These are phyloP conservation scores for Spencermartinsiella europaea DNA, from an alignment of 805 yeast genomes.

Conservation along the genomic window DNA sequence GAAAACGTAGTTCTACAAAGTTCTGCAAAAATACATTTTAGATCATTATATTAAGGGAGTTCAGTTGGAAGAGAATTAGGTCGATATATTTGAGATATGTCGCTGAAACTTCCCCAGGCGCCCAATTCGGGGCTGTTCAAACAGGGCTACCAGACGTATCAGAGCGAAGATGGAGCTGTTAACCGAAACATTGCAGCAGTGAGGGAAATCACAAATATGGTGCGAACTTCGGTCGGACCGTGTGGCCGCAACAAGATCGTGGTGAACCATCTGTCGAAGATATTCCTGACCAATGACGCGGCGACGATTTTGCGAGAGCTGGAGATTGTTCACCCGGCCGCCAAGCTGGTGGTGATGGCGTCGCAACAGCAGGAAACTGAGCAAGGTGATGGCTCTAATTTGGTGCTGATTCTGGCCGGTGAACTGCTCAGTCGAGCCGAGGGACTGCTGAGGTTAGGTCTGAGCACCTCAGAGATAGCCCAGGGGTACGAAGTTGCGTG, in stretches of 20 bases:
- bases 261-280: slow-evolving; percentile 80
- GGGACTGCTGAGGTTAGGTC: slow-evolving; percentile 74
- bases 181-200: slow-evolving; percentile 90
- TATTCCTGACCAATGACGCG: slow-evolving; percentile 93
- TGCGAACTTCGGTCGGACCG: slow-evolving; percentile 94
- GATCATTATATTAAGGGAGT: too few species aligned
- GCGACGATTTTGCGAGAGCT: slow-evolving; percentile 92
- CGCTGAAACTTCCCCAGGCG: slow-evolving; percentile 83
- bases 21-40: too few species aligned
- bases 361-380: slow-evolving; percentile 94
- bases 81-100: slow-evolving; percentile 61
- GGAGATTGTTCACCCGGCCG: slow-evolving; percentile 96
- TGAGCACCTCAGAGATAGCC: slow-evolving; percentile 85
- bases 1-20: too few species aligned
- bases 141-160: slow-evolving; percentile 85
- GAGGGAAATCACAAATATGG: slow-evolving; percentile 86
- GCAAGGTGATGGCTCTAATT: slow-evolving; percentile 94
- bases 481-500: slow-evolving; percentile 92
- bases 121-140: slow-evolving; percentile 93
- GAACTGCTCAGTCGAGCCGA: slow-evolving; percentile 85
- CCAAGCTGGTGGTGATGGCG: slow-evolving; percentile 91
- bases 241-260: slow-evolving; percentile 95
- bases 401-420: slow-evolving; percentile 89
- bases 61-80: too few species aligned
- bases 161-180: slow-evolving; percentile 91